Evolutionary conservation across 2,329 filamentous ascomycete species (phyloP).

Genomic region (Lachnum nothofagi): DNA sequence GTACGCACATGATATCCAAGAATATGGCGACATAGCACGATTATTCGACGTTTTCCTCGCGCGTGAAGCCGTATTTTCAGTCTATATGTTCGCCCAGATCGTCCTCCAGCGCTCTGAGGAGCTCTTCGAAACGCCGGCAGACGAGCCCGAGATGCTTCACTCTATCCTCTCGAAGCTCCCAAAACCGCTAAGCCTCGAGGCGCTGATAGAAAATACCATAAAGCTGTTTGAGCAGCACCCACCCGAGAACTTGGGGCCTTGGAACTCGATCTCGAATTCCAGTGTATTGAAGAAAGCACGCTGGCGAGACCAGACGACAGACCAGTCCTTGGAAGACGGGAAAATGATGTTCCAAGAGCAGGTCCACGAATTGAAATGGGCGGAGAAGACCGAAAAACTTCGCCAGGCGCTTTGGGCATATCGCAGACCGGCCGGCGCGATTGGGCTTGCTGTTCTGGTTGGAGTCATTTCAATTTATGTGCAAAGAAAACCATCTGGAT

Average conservation of each 20-base stretch:
- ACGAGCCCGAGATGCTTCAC: conserved; percentile 90
- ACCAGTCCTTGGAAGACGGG: conserved; percentile 62
- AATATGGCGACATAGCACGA: conserved; percentile 80
- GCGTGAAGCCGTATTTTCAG: conserved; percentile 75
- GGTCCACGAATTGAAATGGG: conserved; percentile 62
- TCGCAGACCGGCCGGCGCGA: conserved; percentile 56
- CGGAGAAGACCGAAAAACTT: conserved; percentile 52
- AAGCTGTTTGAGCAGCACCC: conserved; percentile 61
- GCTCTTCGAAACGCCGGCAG: conserved; percentile 73
- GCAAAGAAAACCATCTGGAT: conserved; percentile 37
- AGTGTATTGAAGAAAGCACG: conserved; percentile 84
- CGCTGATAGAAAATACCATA: conserved; percentile 62
- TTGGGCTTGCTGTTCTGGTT: conserved; percentile 61
- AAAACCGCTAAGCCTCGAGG: conserved; percentile 72
- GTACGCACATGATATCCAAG: conserved; percentile 92
- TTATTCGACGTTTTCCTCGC: conserved; percentile 91
- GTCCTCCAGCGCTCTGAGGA: conserved; percentile 75
- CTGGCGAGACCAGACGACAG: conserved; percentile 42
- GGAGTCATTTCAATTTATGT: conserved; percentile 65
- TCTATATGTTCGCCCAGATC: conserved; percentile 90
- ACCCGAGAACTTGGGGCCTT: conserved; percentile 66
- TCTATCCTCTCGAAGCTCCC: conserved; percentile 83
- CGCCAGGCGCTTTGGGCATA: conserved; percentile 56
- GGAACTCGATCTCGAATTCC: conserved; percentile 64
- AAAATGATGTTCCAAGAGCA: conserved; percentile 65